Conservation (phyloP, 345 rosid genomes). For the Murraya koenigii region DNA sequence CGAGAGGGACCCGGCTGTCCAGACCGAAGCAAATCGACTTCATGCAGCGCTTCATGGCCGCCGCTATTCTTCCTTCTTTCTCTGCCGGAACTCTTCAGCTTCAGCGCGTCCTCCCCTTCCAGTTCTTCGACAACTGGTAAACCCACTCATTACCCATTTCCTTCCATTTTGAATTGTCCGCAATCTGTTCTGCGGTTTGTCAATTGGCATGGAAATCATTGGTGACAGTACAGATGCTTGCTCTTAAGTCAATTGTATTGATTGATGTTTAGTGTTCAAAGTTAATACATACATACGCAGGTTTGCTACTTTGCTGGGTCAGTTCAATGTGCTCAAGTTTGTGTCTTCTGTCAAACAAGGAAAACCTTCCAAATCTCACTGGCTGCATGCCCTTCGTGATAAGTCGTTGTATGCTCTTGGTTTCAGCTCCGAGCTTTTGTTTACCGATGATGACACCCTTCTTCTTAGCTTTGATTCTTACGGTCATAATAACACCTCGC, state of each 20-base stretch:
- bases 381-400: constrained; percentile 42
- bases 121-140: constrained; percentile 65
- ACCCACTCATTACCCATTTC: neutral
- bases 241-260: neutral
- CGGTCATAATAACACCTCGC: constrained; percentile 32
- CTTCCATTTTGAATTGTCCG: neutral
- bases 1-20: constrained; percentile 70
- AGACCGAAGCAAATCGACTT: constrained; percentile 80
- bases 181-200: too few species aligned
- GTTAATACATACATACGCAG: constrained; percentile 29
- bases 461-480: constrained; percentile 58
- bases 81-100: constrained; percentile 41
- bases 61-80: constrained; percentile 66
- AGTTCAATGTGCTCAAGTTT: constrained; percentile 72
- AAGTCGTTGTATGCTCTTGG: constrained; percentile 76
- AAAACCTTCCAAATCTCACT: constrained; percentile 29
- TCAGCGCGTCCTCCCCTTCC: constrained; percentile 63
- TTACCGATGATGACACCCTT: constrained; percentile 67
- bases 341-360: constrained; percentile 42
- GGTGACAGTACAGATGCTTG: too few species aligned
- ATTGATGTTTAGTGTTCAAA: neutral
- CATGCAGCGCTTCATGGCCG: constrained; percentile 83
- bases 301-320: constrained; percentile 66
- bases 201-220: too few species aligned
- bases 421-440: constrained; percentile 62